Conservation (phyloP, 148 eudicot species). For the Agrostemma githago region DNA sequence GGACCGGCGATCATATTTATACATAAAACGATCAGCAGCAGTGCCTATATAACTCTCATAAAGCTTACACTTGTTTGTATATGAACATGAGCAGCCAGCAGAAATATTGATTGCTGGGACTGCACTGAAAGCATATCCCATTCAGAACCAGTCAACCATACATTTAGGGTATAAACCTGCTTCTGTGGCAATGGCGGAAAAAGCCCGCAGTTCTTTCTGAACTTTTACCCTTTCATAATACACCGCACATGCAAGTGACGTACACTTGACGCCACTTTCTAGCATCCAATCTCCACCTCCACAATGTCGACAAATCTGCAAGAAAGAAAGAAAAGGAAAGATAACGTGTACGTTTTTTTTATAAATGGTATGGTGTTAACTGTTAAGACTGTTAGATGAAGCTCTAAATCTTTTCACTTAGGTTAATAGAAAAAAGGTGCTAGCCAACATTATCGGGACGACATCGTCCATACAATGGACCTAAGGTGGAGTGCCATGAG, state of each 20-base stretch:
- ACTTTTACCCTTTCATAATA: slow-evolving; percentile 83
- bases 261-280: slow-evolving; percentile 87
- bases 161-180: slow-evolving; percentile 75
- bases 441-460: background rate
- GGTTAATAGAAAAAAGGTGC: background rate
- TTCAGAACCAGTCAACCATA: slow-evolving; percentile 85
- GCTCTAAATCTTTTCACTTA: background rate
- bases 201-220: slow-evolving; percentile 70
- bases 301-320: slow-evolving; percentile 89
- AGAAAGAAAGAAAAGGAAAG: background rate
- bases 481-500: background rate
- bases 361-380: background rate
- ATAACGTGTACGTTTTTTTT: too few species aligned
- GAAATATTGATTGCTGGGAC: background rate
- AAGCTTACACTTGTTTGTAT: background rate
- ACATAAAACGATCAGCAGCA: background rate
- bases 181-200: slow-evolving; percentile 53
- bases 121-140: background rate
- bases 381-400: background rate
- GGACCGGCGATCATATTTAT: background rate
- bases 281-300: slow-evolving; percentile 89
- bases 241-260: slow-evolving; percentile 77
- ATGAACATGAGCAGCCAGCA: background rate
- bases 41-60: background rate
- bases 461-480: background rate